These are phyloP conservation scores for grape (Vitis vinifera) DNA, from an alignment of 164 flowering plant genomes.

Conservation along the genomic window ASM3070453v1 NC_081817.1:1386001-1386500, in stretches of 20 bases:
- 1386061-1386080: neutral
- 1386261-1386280: conserved; percentile 91
- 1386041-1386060: too few species aligned
- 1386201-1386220: conserved; percentile 78
- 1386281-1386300: conserved; percentile 90
- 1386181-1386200: conserved; percentile 83
- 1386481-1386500: neutral
- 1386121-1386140: conserved; percentile 88
- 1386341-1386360: conserved; percentile 74
- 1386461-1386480: neutral
- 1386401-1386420: conserved; percentile 69
- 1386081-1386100: conserved; percentile 79
- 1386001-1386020: too few species aligned
- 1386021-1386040: too few species aligned
- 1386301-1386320: conserved; percentile 75
- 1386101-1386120: conserved; percentile 85
- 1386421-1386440: conserved; percentile 81
- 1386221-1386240: conserved; percentile 88
- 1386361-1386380: neutral
- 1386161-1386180: conserved; percentile 97
- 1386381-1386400: conserved; percentile 11
- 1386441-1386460: conserved; percentile 69
- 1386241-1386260: conserved; percentile 73
- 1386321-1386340: conserved; percentile 81
- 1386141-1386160: conserved; percentile 89